A percentile compares a stretch with the other conserved stretches of the same genome.
phyloP scores from a whole-genome alignment of 257 asterid species.

The Anisodus acutangulus region DNA sequence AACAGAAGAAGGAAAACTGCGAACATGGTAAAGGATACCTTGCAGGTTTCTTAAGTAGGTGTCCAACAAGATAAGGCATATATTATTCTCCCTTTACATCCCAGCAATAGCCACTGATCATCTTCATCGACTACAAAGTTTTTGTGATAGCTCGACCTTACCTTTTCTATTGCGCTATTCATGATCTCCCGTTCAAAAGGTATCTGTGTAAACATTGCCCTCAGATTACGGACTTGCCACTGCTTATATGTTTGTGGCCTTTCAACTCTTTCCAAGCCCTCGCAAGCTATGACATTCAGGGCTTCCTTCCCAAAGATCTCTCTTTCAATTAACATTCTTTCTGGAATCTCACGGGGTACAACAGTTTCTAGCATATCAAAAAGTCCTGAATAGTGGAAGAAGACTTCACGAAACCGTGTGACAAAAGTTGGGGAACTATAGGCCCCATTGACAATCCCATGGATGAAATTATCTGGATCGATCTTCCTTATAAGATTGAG shows the following conservation, averaged over 20 bases:
- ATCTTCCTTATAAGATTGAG: conserved; percentile 53
- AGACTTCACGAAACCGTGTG: no score
- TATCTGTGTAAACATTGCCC: conserved; percentile 61
- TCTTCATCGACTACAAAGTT: conserved; percentile 71
- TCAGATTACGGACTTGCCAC: conserved; percentile 62
- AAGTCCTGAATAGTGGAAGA: conserved; percentile 66
- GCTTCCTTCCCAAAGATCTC: conserved; percentile 66
- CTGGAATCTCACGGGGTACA: conserved; percentile 56
- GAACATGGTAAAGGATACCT: background rate
- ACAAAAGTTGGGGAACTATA: no score
- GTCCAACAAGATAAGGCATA: conserved; percentile 66
- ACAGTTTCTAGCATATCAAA: conserved; percentile 67
- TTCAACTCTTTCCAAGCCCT: conserved; percentile 74
- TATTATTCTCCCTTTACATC: conserved; percentile 76
- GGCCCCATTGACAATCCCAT: no score
- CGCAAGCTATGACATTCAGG: conserved; percentile 76
- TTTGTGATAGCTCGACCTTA: conserved; percentile 54
- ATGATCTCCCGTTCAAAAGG: conserved; percentile 48
- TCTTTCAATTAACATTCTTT: conserved; percentile 63
- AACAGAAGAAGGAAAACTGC: no score
- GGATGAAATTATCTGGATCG: no score
- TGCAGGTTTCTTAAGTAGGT: conserved; percentile 43
- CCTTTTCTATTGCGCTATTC: conserved; percentile 49
- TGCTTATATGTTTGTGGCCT: conserved; percentile 78
- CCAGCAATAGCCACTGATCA: conserved; percentile 64